Base-by-base conservation (phyloP, 2,329 filamentous ascomycete species). In the Paraphaeosphaeria minitans region DNA sequence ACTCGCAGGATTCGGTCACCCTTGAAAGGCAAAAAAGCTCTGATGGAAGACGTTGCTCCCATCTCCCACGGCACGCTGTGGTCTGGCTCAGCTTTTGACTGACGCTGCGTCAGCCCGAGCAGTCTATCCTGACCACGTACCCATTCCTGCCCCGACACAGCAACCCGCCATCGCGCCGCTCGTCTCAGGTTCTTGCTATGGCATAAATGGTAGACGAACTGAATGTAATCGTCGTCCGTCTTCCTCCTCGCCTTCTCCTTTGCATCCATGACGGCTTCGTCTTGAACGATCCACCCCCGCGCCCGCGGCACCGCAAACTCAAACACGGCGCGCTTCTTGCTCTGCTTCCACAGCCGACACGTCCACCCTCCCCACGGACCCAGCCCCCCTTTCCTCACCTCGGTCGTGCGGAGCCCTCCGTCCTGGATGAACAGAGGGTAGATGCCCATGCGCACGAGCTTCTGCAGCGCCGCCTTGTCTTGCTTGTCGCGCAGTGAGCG, bases 301-400 rank as follows among this genome's bases (percentile, higher is more conserved):
- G 53, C 59, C 35, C 55, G 46, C 10, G 66, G 65, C 6, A 70
- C 37, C 16, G 61, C 3, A 29, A 71, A 67, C 6, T 63, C 62
- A 31, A 68, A 63, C 33, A 47, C 62, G 0, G 63, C 65, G 1
- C 66, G 52, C n/a, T 39, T 51, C 35, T 66, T 68, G 13, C 54
- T 58, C 37, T 65, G 61, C n/a, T 53, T 45, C 13, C 49, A 61
- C 19, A 29, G 4, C 19, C 53, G 45, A 21, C 22, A 24, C 27
- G 21, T 22, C 27, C 7, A n/a, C 19, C 41, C 10, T 4, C 37
- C 33, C 39, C 48, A 54, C 39, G 10, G 39, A 4, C 33, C 24
- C 13, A 27, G 35, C 4, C 29, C 43, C 4, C 33, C 35, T 48
- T 29, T 6, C 24, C 31, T 19, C 27, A 53, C 33, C 33, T 39